These are phyloP conservation scores for Candida mattraensis DNA, from an alignment of 805 yeast species.

Conservation along the genomic window DNA sequence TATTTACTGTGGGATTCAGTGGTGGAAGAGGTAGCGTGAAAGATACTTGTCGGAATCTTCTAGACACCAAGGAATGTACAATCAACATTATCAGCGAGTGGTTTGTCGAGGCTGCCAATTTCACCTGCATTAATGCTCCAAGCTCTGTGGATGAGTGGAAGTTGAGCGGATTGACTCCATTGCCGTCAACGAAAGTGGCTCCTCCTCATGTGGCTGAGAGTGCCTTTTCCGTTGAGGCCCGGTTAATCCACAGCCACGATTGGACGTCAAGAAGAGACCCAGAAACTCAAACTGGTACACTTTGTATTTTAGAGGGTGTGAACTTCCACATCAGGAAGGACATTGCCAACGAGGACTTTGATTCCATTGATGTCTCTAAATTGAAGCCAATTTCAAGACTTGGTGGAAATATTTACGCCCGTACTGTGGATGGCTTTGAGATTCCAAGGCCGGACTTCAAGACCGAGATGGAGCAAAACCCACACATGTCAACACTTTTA, in stretches of 20 bases:
- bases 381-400: conserved; percentile 55
- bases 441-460: conserved; percentile 43
- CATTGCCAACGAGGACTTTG: conserved; percentile 40
- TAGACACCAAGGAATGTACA: conserved; percentile 53
- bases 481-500: conserved; percentile 8
- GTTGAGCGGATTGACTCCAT: conserved; percentile 51
- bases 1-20: conserved; percentile 51
- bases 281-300: conserved; percentile 35
- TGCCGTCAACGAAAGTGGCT: conserved; percentile 43
- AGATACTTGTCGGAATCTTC: conserved; percentile 49
- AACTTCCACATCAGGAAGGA: conserved; percentile 60
- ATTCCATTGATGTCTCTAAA: conserved; percentile 43
- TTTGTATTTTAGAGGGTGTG: conserved; percentile 53
- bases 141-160: conserved; percentile 54
- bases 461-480: conserved; percentile 16
- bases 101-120: conserved; percentile 65
- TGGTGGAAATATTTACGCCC: conserved; percentile 50
- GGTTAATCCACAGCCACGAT: conserved; percentile 43
- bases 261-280: conserved; percentile 44
- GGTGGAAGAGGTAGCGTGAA: conserved; percentile 40
- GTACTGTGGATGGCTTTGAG: conserved; percentile 47
- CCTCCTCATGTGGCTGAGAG: conserved; percentile 62
- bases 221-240: conserved; percentile 59
- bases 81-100: conserved; percentile 61
- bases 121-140: conserved; percentile 47